A percentile compares a stretch with the other conserved stretches of the same genome.
phyloP scores from a whole-genome alignment of 2,329 filamentous ascomycete species.

The Macrophomina pseudophaseolina region DNA sequence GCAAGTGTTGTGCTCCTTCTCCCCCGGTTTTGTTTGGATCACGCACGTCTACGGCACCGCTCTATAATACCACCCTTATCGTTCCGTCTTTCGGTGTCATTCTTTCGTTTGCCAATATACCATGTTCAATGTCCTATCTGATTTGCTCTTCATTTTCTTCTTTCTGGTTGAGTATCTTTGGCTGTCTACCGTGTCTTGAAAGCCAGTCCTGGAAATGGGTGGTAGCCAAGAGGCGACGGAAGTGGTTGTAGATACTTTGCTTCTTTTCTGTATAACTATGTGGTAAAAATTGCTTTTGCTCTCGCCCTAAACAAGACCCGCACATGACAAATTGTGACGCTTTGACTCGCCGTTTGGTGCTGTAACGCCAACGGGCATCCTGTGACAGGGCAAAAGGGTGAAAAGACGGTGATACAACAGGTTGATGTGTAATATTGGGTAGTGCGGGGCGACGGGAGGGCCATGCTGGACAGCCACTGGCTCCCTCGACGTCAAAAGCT shows the following conservation, averaged over 20 bases:
- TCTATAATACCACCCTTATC: slow-evolving; percentile 25
- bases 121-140: slow-evolving; percentile 19
- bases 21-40: slow-evolving; percentile 25
- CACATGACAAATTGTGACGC: slow-evolving; percentile 10
- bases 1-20: slow-evolving; percentile 25
- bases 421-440: not conserved
- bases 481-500: slow-evolving; percentile 7
- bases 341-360: not conserved
- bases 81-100: slow-evolving; percentile 25
- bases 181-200: not conserved
- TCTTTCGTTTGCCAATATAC: slow-evolving; percentile 26
- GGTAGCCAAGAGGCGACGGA: not conserved
- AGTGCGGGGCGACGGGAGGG: not conserved
- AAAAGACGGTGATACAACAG: slow-evolving; percentile 1
- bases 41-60: slow-evolving; percentile 22
- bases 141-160: slow-evolving; percentile 12
- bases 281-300: slow-evolving; percentile 23
- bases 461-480: not conserved
- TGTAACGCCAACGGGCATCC: not conserved
- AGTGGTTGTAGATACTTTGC: not conserved
- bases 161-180: not conserved
- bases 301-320: not conserved
- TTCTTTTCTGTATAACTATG: slow-evolving; percentile 25
- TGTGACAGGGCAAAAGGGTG: not conserved
- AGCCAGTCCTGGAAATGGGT: slow-evolving; percentile 8